Evolutionary conservation across 1,139 yeast genomes (phyloP), one percentile per base, ranked within the genome.

Genomic region (Pichia inconspicua): DNA sequence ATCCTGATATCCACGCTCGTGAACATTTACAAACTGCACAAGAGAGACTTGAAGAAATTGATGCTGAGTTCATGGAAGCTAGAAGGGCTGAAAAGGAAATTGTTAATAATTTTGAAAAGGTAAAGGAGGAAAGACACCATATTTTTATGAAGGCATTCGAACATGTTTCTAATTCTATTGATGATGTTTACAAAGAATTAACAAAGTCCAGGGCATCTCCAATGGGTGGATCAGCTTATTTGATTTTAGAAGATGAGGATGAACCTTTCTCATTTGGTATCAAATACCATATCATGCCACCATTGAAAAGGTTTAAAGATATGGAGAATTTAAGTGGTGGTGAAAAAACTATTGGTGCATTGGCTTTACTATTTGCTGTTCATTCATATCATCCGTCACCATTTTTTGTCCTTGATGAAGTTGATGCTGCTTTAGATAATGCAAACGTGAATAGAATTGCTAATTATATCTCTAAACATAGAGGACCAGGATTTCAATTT

Each of bases 281-380:
- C 46, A 84, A 82, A 58, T 94, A 88, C 60, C 95, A 89, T 63
- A 96, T 96, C 0, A 90, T 90, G 84, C 97, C 98, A 1, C 98
- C 98, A 11, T 77, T 86, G 80, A 94, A 92, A 60, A 74, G 97
- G 56, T 92, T 89, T 64, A 77, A 94, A 59, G 97, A 88, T 57
- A 90, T 92, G 89, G 96, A 88, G 51, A 77, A 86, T 52, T 72
- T 92, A 14, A 88, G 97, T 0, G 99, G 98, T 46, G 99, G 99
- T 45, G 98, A 92, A 62, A 89, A 90, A 64, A 87, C 97, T 1
- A 84, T 92, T 67, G 98, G 98, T 1, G 98, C 98, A 0, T 72
- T 92, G 55, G 97, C 97, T 0, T 71, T 92, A 53, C 66, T 92
- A 44, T 92, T 92, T 70, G 94, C 98, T 2, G 80, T 90, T 46